These are phyloP conservation scores for Raddia guianensis DNA, from an alignment of 176 grass and related monocot genomes.

Conservation along the genomic window DNA sequence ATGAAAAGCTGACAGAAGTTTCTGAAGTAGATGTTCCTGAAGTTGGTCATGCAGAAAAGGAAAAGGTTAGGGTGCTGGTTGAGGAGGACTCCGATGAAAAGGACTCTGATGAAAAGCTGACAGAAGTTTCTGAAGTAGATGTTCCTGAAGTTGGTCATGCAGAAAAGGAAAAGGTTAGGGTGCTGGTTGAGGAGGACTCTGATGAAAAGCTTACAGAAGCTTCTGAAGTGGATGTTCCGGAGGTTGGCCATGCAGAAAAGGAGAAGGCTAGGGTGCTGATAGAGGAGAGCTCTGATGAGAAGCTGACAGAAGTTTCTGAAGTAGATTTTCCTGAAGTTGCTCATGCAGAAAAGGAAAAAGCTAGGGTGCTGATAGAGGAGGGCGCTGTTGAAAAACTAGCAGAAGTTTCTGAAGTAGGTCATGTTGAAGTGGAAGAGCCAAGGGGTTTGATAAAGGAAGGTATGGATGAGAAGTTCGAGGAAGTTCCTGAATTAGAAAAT, in stretches of 20 bases:
- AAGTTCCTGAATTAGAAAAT: constrained; percentile 16
- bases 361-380: background rate
- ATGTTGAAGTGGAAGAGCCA: background rate
- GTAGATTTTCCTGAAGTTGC: constrained; percentile 19
- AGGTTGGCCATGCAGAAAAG: constrained; percentile 13
- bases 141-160: constrained; percentile 6
- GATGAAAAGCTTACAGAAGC: constrained; percentile 5
- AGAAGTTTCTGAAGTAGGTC: background rate
- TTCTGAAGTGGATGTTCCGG: background rate
- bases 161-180: constrained; percentile 2
- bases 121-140: constrained; percentile 3
- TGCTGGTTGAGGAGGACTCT: background rate
- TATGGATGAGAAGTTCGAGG: background rate
- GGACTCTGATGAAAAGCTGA: background rate
- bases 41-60: constrained; percentile 12
- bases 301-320: constrained; percentile 4
- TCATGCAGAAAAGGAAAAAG: constrained; percentile 12
- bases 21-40: constrained; percentile 2
- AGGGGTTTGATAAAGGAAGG: background rate
- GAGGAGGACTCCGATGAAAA: background rate
- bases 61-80: background rate
- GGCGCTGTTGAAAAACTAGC: background rate
- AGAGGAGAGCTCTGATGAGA: background rate
- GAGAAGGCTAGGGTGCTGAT: background rate
- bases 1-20: background rate